These are phyloP conservation scores for Deinandra increscens DNA, from an alignment of 129 eudicot genomes.

Conservation along the genomic window DNA sequence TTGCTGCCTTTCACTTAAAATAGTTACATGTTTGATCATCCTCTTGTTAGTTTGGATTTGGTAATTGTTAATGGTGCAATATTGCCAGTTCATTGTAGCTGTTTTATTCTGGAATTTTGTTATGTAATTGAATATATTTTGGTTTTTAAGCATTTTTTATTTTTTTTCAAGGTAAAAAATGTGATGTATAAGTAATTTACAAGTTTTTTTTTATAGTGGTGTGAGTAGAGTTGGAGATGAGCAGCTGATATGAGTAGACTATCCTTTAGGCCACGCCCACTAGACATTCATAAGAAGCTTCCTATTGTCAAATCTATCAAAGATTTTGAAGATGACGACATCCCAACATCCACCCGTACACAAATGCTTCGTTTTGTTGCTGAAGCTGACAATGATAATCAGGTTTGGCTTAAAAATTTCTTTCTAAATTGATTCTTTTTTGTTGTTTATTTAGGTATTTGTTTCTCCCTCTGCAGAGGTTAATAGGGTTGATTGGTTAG, in stretches of 20 bases:
- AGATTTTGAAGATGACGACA: conserved; percentile 94
- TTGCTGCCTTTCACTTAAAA: background rate
- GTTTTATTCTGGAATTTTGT: background rate
- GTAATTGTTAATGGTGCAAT: background rate
- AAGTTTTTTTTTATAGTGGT: background rate
- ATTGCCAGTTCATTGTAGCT: background rate
- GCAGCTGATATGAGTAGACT: conserved; percentile 76
- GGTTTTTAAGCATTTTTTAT: background rate
- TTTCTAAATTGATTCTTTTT: background rate
- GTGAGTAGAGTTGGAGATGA: conserved; percentile 26
- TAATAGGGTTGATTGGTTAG: background rate
- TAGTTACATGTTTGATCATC: background rate
- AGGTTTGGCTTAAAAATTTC: conserved; percentile 22
- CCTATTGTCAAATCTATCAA: conserved; percentile 79
- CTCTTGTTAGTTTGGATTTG: background rate
- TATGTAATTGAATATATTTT: background rate
- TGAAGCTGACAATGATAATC: conserved; percentile 75
- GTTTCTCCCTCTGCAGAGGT: conserved; percentile 8
- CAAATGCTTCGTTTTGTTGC: conserved; percentile 78
- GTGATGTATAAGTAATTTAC: background rate
- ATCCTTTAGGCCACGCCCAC: conserved; percentile 86
- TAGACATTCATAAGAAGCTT: conserved; percentile 87
- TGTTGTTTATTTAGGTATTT: background rate
- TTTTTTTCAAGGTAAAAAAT: background rate
- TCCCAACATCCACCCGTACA: conserved; percentile 71